Percentiles rank a stretch among this genome's conserved stretches.
These are phyloP conservation scores for Wickerhamomyces ciferrii DNA, from an alignment of 805 yeast genomes.

Conservation along the genomic window DNA sequence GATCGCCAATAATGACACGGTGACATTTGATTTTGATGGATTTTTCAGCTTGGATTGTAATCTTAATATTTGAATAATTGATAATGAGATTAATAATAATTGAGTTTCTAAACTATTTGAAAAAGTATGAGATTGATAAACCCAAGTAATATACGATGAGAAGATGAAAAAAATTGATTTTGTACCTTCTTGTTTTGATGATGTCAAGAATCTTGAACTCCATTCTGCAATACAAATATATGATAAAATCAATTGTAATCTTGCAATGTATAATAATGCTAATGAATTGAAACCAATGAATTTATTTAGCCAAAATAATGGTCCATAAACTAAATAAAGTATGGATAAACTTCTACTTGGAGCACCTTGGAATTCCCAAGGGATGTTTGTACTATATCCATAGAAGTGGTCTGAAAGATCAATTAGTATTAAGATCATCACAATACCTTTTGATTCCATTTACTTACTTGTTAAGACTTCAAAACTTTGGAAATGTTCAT, in stretches of 20 bases:
- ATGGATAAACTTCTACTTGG: conserved; percentile 76
- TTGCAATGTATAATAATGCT: conserved; percentile 44
- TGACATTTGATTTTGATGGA: conserved; percentile 13
- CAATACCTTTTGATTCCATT: neutral
- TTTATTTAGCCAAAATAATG: conserved; percentile 41
- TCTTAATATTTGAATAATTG: conserved; percentile 29
- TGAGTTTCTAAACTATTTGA: conserved; percentile 80
- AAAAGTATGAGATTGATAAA: conserved; percentile 81
- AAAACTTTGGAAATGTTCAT: conserved; percentile 92
- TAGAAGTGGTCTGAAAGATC: no score
- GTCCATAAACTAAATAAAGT: conserved; percentile 64
- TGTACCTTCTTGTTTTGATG: conserved; percentile 43
- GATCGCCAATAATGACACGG: conserved; percentile 34
- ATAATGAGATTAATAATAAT: conserved; percentile 34
- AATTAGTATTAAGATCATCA: neutral
- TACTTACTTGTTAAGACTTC: conserved; percentile 53
- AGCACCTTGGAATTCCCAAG: conserved; percentile 75
- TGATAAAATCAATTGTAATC: conserved; percentile 40
- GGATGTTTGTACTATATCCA: conserved; percentile 41
- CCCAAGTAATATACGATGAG: conserved; percentile 66
- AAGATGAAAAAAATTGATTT: conserved; percentile 33
- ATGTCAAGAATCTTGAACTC: conserved; percentile 43
- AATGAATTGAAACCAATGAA: conserved; percentile 37
- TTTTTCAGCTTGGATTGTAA: conserved; percentile 3
- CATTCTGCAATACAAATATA: conserved; percentile 31